phyloP scores from a whole-genome alignment of 768 basidiomycete species.

The Candolleomyces aberdarensis region DNA sequence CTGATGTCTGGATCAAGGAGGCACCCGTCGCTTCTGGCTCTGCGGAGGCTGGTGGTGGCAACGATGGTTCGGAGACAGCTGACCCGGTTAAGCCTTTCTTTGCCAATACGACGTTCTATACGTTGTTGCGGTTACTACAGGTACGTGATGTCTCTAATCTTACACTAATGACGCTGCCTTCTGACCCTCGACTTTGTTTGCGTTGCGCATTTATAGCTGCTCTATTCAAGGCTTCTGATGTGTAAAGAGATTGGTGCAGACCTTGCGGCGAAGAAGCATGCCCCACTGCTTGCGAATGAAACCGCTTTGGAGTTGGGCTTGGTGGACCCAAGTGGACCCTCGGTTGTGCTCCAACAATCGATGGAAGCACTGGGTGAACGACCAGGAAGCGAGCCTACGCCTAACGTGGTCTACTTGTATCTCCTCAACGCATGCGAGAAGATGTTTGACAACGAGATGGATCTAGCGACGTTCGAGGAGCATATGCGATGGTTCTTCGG shows the following conservation, averaged over 20 bases:
- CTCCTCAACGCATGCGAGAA: conserved; percentile 89
- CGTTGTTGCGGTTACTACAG: conserved; percentile 84
- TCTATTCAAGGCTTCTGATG: conserved; percentile 82
- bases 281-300: conserved; percentile 68
- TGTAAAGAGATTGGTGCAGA: conserved; percentile 81
- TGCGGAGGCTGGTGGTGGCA: conserved; percentile 2
- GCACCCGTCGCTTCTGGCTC: conserved; percentile 25
- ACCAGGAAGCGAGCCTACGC: conserved; percentile 36
- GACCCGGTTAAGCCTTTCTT: conserved; percentile 66
- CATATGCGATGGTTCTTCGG: conserved; percentile 95
- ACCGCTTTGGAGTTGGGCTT: conserved; percentile 82
- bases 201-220: conserved; percentile 47
- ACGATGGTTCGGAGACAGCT: conserved; percentile 14
- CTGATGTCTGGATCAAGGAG: conserved; percentile 64
- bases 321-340: conserved; percentile 78
- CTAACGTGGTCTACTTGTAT: conserved; percentile 83
- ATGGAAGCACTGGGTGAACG: conserved; percentile 57
- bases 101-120: conserved; percentile 91
- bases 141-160: conserved; percentile 34
- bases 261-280: conserved; percentile 65
- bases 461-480: conserved; percentile 91
- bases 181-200: not conserved
- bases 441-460: conserved; percentile 90
- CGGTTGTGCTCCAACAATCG: conserved; percentile 64
- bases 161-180: conserved; percentile 8